Evolutionary conservation across 2,329 filamentous ascomycete species (phyloP).

Genomic region (Curvularia lunata): DNA sequence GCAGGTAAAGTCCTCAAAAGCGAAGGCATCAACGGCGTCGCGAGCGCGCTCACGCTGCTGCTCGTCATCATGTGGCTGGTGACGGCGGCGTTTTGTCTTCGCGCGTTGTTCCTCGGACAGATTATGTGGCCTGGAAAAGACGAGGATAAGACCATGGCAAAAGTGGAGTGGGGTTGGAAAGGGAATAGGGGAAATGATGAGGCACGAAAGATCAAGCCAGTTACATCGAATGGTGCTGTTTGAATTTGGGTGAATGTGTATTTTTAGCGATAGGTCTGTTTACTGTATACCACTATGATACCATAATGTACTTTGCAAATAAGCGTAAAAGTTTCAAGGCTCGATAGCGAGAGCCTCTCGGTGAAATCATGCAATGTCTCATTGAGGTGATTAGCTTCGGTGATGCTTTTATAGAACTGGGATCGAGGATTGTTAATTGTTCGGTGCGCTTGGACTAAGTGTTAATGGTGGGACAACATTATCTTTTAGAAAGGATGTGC

Average conservation of each 20-base stretch:
- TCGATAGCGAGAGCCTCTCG: no score
- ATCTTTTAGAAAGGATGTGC: no score
- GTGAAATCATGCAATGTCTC: no score
- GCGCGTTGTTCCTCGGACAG: slow-evolving; percentile 58
- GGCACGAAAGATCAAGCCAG: slow-evolving; percentile 16
- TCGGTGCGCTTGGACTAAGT: no score
- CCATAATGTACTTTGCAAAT: background rate
- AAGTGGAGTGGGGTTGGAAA: slow-evolving; percentile 34
- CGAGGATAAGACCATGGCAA: slow-evolving; percentile 42
- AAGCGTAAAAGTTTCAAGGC: no score
- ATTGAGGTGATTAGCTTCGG: no score
- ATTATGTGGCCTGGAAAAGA: slow-evolving; percentile 62
- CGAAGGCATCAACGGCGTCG: slow-evolving; percentile 59
- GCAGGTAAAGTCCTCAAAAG: slow-evolving; percentile 62
- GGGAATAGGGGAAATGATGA: slow-evolving; percentile 26
- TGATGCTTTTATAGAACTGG: no score
- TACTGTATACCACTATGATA: slow-evolving; percentile 1
- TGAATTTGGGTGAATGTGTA: background rate
- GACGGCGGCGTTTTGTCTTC: slow-evolving; percentile 57
- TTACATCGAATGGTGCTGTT: slow-evolving; percentile 7
- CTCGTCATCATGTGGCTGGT: slow-evolving; percentile 64
- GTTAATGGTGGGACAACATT: no score
- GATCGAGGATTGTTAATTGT: no score
- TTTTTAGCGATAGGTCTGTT: background rate
- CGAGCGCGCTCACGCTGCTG: slow-evolving; percentile 62